These are phyloP conservation scores for Trichoderma erinaceum DNA, from an alignment of 495 filamentous ascomycete species.

Conservation along the genomic window DNA sequence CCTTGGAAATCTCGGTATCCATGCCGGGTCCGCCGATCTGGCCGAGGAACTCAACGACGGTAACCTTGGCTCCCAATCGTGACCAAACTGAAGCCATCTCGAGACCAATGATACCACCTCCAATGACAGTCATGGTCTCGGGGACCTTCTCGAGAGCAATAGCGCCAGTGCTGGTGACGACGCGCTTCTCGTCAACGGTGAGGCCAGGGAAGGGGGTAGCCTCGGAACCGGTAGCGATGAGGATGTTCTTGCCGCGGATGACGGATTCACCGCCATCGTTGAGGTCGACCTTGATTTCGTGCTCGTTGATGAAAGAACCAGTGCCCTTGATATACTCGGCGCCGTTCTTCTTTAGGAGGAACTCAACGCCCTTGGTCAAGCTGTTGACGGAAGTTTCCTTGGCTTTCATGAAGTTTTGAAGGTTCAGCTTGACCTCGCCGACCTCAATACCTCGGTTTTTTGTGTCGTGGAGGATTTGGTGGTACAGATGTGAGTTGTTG, in stretches of 20 bases:
- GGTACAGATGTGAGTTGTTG: conserved; percentile 99
- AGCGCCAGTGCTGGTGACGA: conserved; percentile 93
- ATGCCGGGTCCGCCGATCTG: conserved; percentile 98
- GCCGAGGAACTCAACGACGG: conserved; percentile 90
- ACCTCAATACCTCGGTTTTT: conserved; percentile 94
- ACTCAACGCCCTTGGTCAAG: conserved; percentile 95
- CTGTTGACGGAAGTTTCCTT: conserved; percentile 87
- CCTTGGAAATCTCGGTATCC: conserved; percentile 91
- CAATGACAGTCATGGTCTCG: conserved; percentile 96
- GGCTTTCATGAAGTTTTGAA: conserved; percentile 93
- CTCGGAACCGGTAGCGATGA: conserved; percentile 93
- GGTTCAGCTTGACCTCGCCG: conserved; percentile 92
- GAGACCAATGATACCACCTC: conserved; percentile 96
- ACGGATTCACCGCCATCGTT: conserved; percentile 82
- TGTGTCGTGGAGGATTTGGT: conserved; percentile 93
- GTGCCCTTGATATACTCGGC: conserved; percentile 95
- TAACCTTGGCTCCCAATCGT: conserved; percentile 85
- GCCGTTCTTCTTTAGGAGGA: conserved; percentile 96
- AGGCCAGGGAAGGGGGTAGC: conserved; percentile 94
- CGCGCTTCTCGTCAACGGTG: conserved; percentile 92
- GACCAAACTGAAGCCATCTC: conserved; percentile 99
- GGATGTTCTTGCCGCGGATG: conserved; percentile 86
- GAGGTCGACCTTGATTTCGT: conserved; percentile 86
- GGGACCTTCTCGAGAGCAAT: conserved; percentile 83
- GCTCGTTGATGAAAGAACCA: conserved; percentile 76